Evolutionary conservation across 345 rosid species (phyloP).

Genomic region (Brassica napus): DNA sequence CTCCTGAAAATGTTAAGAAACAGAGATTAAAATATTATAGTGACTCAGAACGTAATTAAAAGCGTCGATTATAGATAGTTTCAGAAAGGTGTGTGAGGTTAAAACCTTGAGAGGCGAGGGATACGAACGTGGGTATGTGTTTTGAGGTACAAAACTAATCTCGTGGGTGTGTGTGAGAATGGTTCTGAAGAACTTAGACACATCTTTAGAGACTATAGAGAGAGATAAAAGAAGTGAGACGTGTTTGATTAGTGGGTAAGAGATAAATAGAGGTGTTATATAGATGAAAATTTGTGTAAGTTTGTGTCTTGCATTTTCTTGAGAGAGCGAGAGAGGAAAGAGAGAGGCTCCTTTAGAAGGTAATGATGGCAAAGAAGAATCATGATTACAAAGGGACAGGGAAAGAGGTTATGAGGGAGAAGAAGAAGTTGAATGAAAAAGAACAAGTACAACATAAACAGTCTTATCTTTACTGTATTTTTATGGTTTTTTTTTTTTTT

Average conservation of each 20-base stretch:
- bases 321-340: constrained; percentile 33
- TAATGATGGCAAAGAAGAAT: constrained; percentile 61
- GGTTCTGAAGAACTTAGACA: constrained; percentile 40
- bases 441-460: neutral
- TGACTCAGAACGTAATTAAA: neutral
- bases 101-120: constrained; percentile 24
- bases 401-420: constrained; percentile 46
- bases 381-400: constrained; percentile 67
- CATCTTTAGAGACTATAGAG: constrained; percentile 29
- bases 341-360: constrained; percentile 49
- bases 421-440: constrained; percentile 31
- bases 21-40: neutral
- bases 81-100: neutral
- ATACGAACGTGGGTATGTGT: constrained; percentile 13
- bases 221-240: constrained; percentile 7
- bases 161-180: constrained; percentile 33
- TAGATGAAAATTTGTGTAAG: constrained; percentile 33
- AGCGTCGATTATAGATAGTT: neutral
- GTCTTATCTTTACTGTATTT: constrained; percentile 2
- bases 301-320: constrained; percentile 18
- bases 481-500: neutral
- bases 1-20: constrained; percentile 24
- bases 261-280: constrained; percentile 19
- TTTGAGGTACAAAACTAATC: constrained; percentile 26
- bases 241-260: constrained; percentile 16